Evolutionary conservation across 371 early-diverging fungal species (phyloP).

Genomic region (Furculomyces boomerangus): DNA sequence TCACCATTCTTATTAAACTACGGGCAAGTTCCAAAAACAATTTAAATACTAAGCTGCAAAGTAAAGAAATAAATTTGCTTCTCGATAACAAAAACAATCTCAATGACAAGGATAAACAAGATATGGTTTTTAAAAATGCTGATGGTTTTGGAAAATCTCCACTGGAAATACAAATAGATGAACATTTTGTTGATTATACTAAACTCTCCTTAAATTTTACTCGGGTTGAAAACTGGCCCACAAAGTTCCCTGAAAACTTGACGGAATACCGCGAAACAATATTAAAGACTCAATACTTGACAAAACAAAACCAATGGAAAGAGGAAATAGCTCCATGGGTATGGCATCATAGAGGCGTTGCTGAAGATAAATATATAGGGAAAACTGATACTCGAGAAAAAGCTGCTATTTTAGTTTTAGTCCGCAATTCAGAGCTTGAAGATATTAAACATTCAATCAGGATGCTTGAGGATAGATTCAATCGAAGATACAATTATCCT

Average conservation of each 20-base stretch:
- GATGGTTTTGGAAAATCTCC: too few relatives aligned
- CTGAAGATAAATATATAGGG: slow-evolving; percentile 8
- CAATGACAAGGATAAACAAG: too few relatives aligned
- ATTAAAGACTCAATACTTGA: slow-evolving; percentile 6
- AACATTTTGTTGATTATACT: neutral
- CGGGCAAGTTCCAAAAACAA: too few relatives aligned
- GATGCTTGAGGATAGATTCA: slow-evolving; percentile 72
- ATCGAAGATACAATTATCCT: slow-evolving; percentile 66
- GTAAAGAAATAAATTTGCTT: too few relatives aligned
- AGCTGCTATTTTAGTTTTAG: slow-evolving; percentile 44
- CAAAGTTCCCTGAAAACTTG: slow-evolving; percentile 12
- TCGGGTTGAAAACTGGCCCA: slow-evolving; percentile 16
- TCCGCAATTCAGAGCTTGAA: slow-evolving; percentile 56
- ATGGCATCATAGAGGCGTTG: slow-evolving; percentile 23
- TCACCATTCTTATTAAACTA: too few relatives aligned
- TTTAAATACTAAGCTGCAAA: too few relatives aligned
- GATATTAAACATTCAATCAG: slow-evolving; percentile 42
- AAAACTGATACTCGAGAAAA: slow-evolving; percentile 16
- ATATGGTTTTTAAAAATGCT: too few relatives aligned
- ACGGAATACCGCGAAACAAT: slow-evolving; percentile 9
- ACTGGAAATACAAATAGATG: neutral
- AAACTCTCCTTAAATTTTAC: neutral
- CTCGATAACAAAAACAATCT: too few relatives aligned
- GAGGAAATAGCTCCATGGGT: slow-evolving; percentile 23
- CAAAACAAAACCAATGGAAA: slow-evolving; percentile 3